phyloP scores from a whole-genome alignment of 768 basidiomycete genomes.

The Lactarius pseudohatsudake region DNA sequence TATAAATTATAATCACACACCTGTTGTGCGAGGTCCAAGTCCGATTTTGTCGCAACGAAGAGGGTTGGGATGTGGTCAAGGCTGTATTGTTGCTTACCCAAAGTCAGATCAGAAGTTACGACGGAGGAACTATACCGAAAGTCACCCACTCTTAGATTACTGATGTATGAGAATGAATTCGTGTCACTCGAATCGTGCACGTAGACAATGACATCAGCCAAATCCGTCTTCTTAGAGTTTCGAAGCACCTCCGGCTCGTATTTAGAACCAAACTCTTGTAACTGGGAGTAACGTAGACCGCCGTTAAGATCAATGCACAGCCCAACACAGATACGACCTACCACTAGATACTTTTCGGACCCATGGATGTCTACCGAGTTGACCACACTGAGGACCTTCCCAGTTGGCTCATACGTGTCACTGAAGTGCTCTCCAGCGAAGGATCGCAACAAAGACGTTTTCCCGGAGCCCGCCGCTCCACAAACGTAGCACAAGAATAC shows the following conservation, averaged over 20 bases:
- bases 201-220: slow-evolving; percentile 92
- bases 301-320: slow-evolving; percentile 6
- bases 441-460: slow-evolving; percentile 80
- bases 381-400: slow-evolving; percentile 86
- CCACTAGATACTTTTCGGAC: slow-evolving; percentile 93
- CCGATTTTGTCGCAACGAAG: slow-evolving; percentile 99
- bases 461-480: slow-evolving; percentile 94
- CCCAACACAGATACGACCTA: slow-evolving; percentile 44
- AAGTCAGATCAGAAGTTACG: slow-evolving; percentile 19
- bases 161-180: slow-evolving; percentile 98
- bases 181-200: slow-evolving; percentile 98
- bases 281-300: slow-evolving; percentile 43
- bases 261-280: slow-evolving; percentile 96
- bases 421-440: slow-evolving; percentile 84
- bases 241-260: slow-evolving; percentile 91
- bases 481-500: slow-evolving; percentile 94
- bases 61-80: slow-evolving; percentile 93
- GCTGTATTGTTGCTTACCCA: slow-evolving; percentile 88
- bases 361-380: slow-evolving; percentile 94
- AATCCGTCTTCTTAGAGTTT: slow-evolving; percentile 86
- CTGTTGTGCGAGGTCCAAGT: slow-evolving; percentile 94
- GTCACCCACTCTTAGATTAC: slow-evolving; percentile 79
- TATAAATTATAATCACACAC: slow-evolving; percentile 42
- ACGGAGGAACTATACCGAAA: slow-evolving; percentile 1
- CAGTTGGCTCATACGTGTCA: slow-evolving; percentile 82